Percentiles rank a stretch among this genome's conserved stretches.
Evolutionary conservation across 768 basidiomycete genomes (phyloP).

Genomic region (Dendrothele bispora): DNA sequence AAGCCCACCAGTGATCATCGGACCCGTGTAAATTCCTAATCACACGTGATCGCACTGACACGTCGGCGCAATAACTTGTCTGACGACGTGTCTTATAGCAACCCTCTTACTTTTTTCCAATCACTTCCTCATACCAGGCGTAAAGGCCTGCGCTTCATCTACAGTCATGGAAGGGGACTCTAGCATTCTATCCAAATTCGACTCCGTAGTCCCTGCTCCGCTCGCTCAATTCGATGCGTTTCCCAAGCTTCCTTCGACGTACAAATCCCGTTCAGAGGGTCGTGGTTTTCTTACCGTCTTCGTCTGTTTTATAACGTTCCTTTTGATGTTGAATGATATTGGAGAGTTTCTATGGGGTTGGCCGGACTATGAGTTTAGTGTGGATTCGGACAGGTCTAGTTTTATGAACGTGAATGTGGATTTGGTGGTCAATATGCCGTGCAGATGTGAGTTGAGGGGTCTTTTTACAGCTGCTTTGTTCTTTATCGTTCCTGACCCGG

Average conservation of each 20-base stretch:
- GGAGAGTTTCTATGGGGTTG: constrained; percentile 94
- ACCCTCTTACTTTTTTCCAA: no score
- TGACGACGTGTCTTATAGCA: no score
- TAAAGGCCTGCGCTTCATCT: no score
- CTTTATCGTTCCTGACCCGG: no score
- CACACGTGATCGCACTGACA: no score
- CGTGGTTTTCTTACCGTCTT: constrained; percentile 82
- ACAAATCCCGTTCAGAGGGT: constrained; percentile 76
- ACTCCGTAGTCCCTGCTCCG: constrained; percentile 60
- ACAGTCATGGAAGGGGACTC: constrained; percentile 31
- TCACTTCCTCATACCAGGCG: no score
- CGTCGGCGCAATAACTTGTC: no score
- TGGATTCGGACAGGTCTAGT: constrained; percentile 63
- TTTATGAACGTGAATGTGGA: constrained; percentile 89
- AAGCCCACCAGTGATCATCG: no score
- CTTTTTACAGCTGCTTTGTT: background rate
- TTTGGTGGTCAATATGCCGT: constrained; percentile 90
- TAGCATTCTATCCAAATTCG: constrained; percentile 61
- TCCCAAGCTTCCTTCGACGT: constrained; percentile 79
- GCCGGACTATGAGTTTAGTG: constrained; percentile 86
- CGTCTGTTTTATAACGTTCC: constrained; percentile 60
- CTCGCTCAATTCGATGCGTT: constrained; percentile 83
- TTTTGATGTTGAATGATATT: constrained; percentile 85
- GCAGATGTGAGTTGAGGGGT: constrained; percentile 84
- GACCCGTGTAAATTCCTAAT: no score